These are phyloP conservation scores for Talaromyces sp. DNA, from an alignment of 2,329 filamentous ascomycete genomes.

Conservation along the genomic window DNA sequence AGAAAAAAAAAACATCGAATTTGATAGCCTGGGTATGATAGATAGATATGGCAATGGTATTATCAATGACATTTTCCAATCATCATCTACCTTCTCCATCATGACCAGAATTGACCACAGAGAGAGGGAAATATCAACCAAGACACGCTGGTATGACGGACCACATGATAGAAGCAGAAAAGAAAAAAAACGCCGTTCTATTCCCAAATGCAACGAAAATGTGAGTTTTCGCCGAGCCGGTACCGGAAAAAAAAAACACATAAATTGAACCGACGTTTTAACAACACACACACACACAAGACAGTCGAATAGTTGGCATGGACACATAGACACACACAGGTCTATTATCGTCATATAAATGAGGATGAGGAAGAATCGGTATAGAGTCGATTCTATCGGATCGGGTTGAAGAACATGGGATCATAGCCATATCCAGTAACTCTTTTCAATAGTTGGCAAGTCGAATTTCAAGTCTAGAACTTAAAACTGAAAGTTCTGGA, in stretches of 20 bases:
- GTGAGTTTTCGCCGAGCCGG: background rate
- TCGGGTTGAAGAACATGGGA: background rate
- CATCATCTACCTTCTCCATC: background rate
- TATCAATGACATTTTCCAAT: background rate
- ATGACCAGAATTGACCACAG: background rate
- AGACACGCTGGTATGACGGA: background rate
- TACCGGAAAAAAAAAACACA: background rate
- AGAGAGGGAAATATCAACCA: background rate
- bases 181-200: constrained; percentile 10
- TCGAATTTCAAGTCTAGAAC: constrained; percentile 40
- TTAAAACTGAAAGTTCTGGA: constrained; percentile 58
- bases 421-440: too few species aligned
- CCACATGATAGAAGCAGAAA: background rate
- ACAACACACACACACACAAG: background rate
- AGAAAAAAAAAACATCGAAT: background rate
- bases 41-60: background rate
- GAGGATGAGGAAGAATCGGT: background rate
- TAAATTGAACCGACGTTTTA: background rate
- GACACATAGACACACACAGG: background rate
- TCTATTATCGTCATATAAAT: background rate
- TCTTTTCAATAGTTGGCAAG: too few species aligned
- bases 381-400: background rate
- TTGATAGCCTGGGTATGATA: background rate
- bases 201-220: constrained; percentile 7
- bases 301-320: background rate